Evolutionary conservation across 2,329 filamentous ascomycete species (phyloP), one percentile per base, ranked within the genome.

Genomic region (Ascochyta rabiei): DNA sequence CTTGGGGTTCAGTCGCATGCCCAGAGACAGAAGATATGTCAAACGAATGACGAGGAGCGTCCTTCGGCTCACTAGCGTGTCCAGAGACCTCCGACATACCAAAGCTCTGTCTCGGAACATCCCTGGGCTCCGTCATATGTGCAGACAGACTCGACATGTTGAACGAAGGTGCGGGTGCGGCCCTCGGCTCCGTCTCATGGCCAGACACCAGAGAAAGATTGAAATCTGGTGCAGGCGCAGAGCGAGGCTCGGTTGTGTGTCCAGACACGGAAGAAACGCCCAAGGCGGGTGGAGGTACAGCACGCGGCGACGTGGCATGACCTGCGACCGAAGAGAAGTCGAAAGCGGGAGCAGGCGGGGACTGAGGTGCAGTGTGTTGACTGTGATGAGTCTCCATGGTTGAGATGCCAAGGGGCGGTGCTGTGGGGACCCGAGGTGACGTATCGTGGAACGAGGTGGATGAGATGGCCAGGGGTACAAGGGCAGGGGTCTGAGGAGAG

Each of bases 61-160:
- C 48, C 5, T 38, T 48, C 12, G 66, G 66, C 16, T 54, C 44
- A 40, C 66, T 70, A 16, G 53, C 54, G 37, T 68, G 67, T 18
- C 59, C 52, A 24, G 61, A 55, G 28, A 70, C 44, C n/a, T 60
- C 54, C 15, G 65, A 73, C n/a, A 67, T 52, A 35, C 60, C 51
- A 30, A 69, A 59, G n/a, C 59, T 58, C n/a, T 55, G 18, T 24
- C 54, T 19, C 16, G 61, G 63, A 47, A 53, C 16, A 66, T 72
- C 44, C 54, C 57, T 40, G 31, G 69, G 70, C 23, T 62, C 63
- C 23, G 69, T 72, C 41, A 59, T 53, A 45, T 73, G 68, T 15
- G 59, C 48, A 39, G 63, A 62, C 4, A 71, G 58, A 15, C 55
- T 58, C 16, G 64, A 73, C 28, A 68, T 56, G 30, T 63, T 51